Evolutionary conservation across 129 eudicot genomes (phyloP).

Genomic region (Flaveria ramosissima): DNA sequence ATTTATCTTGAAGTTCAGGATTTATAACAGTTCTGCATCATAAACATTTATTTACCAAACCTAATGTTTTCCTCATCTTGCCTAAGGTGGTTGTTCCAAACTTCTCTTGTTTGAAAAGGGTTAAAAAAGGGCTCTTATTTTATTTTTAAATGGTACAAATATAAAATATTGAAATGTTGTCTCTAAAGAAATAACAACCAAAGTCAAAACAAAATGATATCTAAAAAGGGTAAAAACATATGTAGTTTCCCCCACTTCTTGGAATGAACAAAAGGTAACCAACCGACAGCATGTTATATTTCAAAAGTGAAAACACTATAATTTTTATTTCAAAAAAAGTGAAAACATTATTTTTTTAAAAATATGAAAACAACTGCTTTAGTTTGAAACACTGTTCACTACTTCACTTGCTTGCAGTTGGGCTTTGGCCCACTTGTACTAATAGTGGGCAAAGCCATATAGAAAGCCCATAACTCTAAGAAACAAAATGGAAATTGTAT

Average conservation of each 20-base stretch:
- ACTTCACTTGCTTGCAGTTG: background rate
- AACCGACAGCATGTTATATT: constrained; percentile 12
- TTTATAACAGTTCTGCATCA: no score
- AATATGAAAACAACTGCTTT: background rate
- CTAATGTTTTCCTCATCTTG: background rate
- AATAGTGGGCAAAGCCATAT: background rate
- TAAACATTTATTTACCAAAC: background rate
- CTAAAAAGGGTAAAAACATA: constrained; percentile 36
- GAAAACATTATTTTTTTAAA: background rate
- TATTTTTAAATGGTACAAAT: background rate
- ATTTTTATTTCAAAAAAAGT: background rate
- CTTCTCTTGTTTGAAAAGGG: background rate
- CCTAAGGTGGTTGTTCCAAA: constrained; percentile 6
- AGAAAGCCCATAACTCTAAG: background rate
- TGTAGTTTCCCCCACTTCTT: constrained; percentile 31
- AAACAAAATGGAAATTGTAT: background rate
- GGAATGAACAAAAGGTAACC: constrained; percentile 25
- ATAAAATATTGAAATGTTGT: background rate
- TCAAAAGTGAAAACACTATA: constrained; percentile 3
- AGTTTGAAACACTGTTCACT: background rate
- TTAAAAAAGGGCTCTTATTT: background rate
- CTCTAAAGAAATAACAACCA: background rate
- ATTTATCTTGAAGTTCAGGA: no score
- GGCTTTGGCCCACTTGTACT: background rate
- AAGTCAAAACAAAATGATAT: constrained; percentile 22